Percentiles rank a stretch among this genome's conserved stretches.
Conservation (phyloP, 2,329 filamentous ascomycete species). For the Penicillium glabrum region DNA sequence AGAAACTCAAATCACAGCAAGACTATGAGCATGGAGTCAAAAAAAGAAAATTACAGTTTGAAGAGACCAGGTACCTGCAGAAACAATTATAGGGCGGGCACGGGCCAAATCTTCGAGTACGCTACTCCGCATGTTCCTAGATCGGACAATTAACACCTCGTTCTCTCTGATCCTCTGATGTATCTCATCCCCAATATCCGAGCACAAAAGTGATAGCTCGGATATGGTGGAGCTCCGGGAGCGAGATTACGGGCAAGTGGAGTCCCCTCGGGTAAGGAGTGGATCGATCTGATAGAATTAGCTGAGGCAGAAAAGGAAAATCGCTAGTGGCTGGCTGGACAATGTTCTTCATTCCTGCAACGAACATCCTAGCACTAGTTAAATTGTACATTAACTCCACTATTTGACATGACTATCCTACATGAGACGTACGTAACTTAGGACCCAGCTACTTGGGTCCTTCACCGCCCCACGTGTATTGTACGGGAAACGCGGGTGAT, state of each 20-base stretch:
- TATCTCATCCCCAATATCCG: constrained; percentile 10
- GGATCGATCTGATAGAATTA: constrained; percentile 11
- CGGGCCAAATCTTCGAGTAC: neutral
- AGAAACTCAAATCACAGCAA: constrained; percentile 14
- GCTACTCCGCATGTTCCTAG: neutral
- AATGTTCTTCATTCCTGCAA: neutral
- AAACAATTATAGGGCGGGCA: neutral
- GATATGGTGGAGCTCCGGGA: constrained; percentile 10
- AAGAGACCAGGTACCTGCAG: constrained; percentile 21
- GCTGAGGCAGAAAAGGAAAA: neutral
- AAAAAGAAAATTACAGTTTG: constrained; percentile 5
- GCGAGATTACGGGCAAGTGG: constrained; percentile 9
- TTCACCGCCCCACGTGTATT: constrained; percentile 19
- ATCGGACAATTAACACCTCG: constrained; percentile 21
- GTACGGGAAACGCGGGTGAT: neutral
- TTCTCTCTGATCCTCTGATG: constrained; percentile 8
- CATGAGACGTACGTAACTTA: neutral
- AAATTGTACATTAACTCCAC: neutral
- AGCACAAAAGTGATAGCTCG: constrained; percentile 18
- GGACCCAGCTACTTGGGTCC: neutral
- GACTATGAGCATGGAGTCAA: constrained; percentile 8
- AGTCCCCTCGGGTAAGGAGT: constrained; percentile 13
- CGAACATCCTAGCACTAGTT: neutral
- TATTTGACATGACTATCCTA: neutral
- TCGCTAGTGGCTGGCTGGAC: neutral